These are phyloP conservation scores for Tothia fuscella DNA, from an alignment of 2,329 filamentous ascomycete species.

Conservation along the genomic window DNA sequence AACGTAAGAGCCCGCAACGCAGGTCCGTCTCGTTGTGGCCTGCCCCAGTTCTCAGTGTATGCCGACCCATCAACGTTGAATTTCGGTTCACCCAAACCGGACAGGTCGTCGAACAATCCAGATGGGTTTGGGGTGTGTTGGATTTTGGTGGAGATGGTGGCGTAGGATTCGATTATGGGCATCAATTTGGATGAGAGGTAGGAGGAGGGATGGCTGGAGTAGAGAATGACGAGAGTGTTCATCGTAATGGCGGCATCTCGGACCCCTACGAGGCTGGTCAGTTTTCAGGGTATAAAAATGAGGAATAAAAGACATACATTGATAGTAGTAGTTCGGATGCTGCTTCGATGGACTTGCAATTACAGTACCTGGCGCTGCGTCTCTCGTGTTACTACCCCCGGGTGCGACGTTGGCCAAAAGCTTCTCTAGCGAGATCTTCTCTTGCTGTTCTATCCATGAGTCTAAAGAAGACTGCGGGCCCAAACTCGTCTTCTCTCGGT, in stretches of 20 bases:
- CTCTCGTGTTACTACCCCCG: conserved; percentile 25
- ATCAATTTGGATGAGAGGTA: conserved; percentile 19
- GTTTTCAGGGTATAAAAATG: neutral
- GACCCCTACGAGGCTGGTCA: conserved; percentile 23
- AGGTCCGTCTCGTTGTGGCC: conserved; percentile 33
- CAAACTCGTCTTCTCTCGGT: neutral
- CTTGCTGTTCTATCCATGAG: conserved; percentile 25
- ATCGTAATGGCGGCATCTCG: conserved; percentile 33
- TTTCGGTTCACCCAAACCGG: conserved; percentile 32
- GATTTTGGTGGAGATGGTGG: conserved; percentile 22
- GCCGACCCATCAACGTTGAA: conserved; percentile 28
- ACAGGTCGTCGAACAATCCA: conserved; percentile 23
- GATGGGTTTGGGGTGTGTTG: conserved; percentile 29
- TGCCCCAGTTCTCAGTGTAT: conserved; percentile 28
- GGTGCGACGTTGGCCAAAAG: conserved; percentile 32
- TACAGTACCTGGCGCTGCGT: conserved; percentile 28
- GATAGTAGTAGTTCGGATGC: conserved; percentile 32
- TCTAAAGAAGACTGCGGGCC: conserved; percentile 16
- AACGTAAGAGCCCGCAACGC: conserved; percentile 31
- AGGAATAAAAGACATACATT: conserved; percentile 21
- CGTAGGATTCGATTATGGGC: conserved; percentile 22
- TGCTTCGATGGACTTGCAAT: conserved; percentile 31
- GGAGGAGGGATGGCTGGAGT: conserved; percentile 22
- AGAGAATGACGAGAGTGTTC: conserved; percentile 28
- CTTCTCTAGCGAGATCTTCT: conserved; percentile 24